Percentiles rank a stretch among this genome's conserved stretches.
These are phyloP conservation scores for Rauvolfia tetraphylla DNA, from an alignment of 257 asterid species.

Conservation along the genomic window DNA sequence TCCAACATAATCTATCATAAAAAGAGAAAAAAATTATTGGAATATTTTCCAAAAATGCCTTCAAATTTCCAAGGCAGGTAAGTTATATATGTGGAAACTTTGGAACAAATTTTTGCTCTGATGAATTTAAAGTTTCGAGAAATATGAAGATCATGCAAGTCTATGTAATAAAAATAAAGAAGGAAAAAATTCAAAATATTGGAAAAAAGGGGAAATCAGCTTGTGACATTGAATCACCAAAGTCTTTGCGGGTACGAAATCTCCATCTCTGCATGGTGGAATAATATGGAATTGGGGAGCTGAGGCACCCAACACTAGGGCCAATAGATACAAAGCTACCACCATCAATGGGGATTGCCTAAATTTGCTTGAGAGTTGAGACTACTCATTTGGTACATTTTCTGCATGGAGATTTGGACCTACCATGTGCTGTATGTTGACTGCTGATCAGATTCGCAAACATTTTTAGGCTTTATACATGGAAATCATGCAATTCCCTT, in stretches of 20 bases:
- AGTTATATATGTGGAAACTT: too few species aligned
- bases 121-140: too few species aligned
- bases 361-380: neutral
- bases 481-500: neutral
- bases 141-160: too few species aligned
- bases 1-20: too few species aligned
- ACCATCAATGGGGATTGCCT: neutral
- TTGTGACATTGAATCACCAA: neutral
- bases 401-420: constrained; percentile 18
- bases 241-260: constrained; percentile 7
- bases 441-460: constrained; percentile 1
- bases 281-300: neutral
- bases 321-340: constrained; percentile 7
- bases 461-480: neutral
- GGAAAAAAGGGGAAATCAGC: neutral
- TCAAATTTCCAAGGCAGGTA: too few species aligned
- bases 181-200: too few species aligned
- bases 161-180: too few species aligned
- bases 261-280: constrained; percentile 15
- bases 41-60: too few species aligned
- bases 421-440: constrained; percentile 19
- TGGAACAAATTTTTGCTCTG: too few species aligned
- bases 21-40: too few species aligned
- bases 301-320: constrained; percentile 5
- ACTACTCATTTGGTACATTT: neutral